Evolutionary conservation across 495 filamentous ascomycete species (phyloP).

Genomic region (Gamarada debralockiae): DNA sequence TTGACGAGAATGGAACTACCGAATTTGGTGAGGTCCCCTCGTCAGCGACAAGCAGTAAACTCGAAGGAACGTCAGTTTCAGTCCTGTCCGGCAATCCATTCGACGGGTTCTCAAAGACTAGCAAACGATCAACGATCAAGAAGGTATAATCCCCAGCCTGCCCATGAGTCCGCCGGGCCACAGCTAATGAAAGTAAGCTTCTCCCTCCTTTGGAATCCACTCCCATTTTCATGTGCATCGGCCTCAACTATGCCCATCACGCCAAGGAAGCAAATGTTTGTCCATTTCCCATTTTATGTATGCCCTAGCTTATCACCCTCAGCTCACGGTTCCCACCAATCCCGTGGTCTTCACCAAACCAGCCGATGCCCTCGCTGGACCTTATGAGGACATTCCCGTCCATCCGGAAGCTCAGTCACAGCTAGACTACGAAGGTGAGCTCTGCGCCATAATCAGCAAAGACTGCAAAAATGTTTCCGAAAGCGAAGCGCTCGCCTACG

Average conservation of each 20-base stretch:
- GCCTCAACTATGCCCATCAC: conserved; percentile 41
- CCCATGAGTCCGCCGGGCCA: background rate
- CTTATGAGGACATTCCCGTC: conserved; percentile 12
- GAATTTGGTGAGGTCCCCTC: conserved; percentile 6
- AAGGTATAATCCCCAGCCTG: background rate
- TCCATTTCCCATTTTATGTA: background rate
- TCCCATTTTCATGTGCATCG: conserved; percentile 33
- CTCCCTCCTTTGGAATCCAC: background rate
- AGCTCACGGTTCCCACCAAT: conserved; percentile 13
- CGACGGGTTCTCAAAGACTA: background rate
- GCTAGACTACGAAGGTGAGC: conserved; percentile 24
- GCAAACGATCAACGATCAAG: background rate
- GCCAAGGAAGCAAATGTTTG: conserved; percentile 35
- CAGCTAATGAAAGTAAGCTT: background rate
- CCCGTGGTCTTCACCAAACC: conserved; percentile 23
- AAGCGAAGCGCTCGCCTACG: conserved; percentile 10
- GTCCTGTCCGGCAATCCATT: conserved; percentile 11
- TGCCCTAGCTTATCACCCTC: background rate
- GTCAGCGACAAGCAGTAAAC: background rate
- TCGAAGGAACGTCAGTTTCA: conserved; percentile 2
- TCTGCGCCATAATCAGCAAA: conserved; percentile 17
- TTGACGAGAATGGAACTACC: background rate
- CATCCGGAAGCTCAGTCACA: conserved; percentile 2
- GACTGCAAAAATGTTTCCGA: conserved; percentile 11
- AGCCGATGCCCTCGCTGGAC: conserved; percentile 14